Evolutionary conservation across 1,284 basidiomycete genomes (phyloP), one percentile per base, ranked within the genome.

Genomic region (Apiotrichum domesticum): DNA sequence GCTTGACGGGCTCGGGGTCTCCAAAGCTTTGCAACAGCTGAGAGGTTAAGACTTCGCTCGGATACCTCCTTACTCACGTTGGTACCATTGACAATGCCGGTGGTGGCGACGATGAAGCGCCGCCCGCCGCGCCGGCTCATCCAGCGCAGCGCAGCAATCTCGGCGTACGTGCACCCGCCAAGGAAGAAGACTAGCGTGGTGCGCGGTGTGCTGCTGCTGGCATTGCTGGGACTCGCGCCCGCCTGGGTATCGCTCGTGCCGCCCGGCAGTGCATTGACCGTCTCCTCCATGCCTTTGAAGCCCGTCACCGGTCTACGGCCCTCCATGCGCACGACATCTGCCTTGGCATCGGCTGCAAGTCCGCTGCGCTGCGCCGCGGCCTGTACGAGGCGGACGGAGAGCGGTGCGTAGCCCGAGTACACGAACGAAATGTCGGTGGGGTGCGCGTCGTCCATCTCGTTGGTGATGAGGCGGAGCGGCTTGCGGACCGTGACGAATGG

Each of bases 151-250:
- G 95, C 94, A 21, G 94, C 87, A 54, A 98, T 89, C 79, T 98
- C 96, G 6, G 95, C 94, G 68, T 90, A 96, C 6, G 96, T 98
- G 72, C 94, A 94, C 3, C 96, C 96, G 39, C 96, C 96, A n/a
- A 98, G 78, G 83, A 98, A 98, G 78, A 97, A 97, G 9, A 99
- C 89, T 29, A 96, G 83, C 1, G 92, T 97, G 3, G 88, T 96
- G 83, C 53, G 41, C 11, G 49, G 33, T 7, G 37, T 32, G 9
- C 35, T 14, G 21, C 14, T 32, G 35, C 40, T 11, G 40, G 9
- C 14, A 14, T 39, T 39, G 14, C 48, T 8, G 51, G 41, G 21
- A 49, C 34, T 13, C 44, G 51, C 14, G 48, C 29, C 4, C 33
- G 57, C 54, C 89, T 39, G 82, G 75, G 50, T 80, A 76, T 99